Evolutionary conservation across 331 rosid species (phyloP).

Genomic region (Quercus phellos): DNA sequence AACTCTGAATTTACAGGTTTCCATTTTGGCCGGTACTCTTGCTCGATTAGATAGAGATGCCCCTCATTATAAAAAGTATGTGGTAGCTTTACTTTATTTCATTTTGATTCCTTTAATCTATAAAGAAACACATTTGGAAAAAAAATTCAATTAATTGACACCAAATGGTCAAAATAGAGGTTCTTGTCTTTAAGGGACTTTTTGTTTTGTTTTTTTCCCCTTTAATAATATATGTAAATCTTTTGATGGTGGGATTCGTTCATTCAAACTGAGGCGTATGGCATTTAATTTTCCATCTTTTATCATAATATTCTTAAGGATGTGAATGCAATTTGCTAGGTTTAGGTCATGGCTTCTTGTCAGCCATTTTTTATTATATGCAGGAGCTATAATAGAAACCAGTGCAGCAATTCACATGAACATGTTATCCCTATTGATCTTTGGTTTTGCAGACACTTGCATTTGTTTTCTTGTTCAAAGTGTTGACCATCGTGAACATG

Average conservation of each 20-base stretch:
- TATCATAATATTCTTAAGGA: background rate
- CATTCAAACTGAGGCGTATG: background rate
- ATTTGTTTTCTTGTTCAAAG: too few relatives aligned
- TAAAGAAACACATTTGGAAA: background rate
- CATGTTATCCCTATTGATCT: background rate
- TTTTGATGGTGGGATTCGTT: background rate
- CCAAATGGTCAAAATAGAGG: background rate
- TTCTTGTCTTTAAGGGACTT: background rate
- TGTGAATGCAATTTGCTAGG: background rate
- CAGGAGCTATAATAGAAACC: background rate
- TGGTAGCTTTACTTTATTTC: background rate
- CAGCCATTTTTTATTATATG: background rate
- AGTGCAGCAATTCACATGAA: background rate
- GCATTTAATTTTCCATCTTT: background rate
- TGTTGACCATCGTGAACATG: too few relatives aligned
- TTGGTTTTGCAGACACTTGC: background rate
- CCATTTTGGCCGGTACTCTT: constrained; percentile 95
- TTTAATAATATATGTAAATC: background rate
- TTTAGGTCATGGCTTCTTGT: background rate
- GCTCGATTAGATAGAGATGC: constrained; percentile 99
- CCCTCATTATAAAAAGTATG: constrained; percentile 92
- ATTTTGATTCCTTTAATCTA: background rate
- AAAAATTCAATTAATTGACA: background rate
- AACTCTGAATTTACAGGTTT: constrained; percentile 58
- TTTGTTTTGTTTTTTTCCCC: background rate